Base-by-base conservation (phyloP, 768 basidiomycete genomes). In the Kwoniella dejecticola region DNA sequence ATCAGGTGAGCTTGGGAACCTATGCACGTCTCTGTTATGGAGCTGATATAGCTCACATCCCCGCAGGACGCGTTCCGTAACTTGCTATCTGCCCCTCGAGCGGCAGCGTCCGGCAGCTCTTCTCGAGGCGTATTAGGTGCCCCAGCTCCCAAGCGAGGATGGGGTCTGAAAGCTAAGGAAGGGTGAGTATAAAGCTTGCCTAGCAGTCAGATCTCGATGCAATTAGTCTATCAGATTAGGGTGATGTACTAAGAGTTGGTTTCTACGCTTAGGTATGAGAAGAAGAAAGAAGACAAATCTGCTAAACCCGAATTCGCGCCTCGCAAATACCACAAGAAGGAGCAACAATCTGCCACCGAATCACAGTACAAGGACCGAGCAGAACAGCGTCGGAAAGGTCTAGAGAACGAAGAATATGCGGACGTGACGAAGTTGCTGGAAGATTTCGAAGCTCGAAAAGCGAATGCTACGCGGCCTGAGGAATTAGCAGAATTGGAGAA, bases 361-460 rank as follows among this genome's bases (percentile, higher is more conserved):
- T 62, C 57, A 17, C 63, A 69, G 49, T 80, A 80, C 45, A 73
- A 71, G 33, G 78, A 80, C 61, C 52, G 79, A 52, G 78, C 79
- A n/a, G 77, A 70, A 42, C 57, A 73, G 63, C 54, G 79, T 10
- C 52, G 79, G 33, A 26, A 66, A 48, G 78, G 79, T 0, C 40
- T 65, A 21, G 77, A 78, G 4, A 73, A 79, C 52, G 78, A 78
- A 54, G 78, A 67, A 42, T 69, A 70, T 45, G 50, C 62, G 17
- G 73, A 91, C 87, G 86, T 90, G 29, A 90, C 91, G 75, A 86
- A 89, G 11, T 80, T 94, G 10, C 80, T 90, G 1, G 88, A 90
- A 56, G 89, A 91, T 62, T 93, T 93, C 60, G 87, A 93, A 78
- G 84, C 82, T 67, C 83, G 83, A 38, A 82, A 82, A 53, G 84